Evolutionary conservation across 257 asterid species (phyloP).

Genomic region (Solanum peruvianum): DNA sequence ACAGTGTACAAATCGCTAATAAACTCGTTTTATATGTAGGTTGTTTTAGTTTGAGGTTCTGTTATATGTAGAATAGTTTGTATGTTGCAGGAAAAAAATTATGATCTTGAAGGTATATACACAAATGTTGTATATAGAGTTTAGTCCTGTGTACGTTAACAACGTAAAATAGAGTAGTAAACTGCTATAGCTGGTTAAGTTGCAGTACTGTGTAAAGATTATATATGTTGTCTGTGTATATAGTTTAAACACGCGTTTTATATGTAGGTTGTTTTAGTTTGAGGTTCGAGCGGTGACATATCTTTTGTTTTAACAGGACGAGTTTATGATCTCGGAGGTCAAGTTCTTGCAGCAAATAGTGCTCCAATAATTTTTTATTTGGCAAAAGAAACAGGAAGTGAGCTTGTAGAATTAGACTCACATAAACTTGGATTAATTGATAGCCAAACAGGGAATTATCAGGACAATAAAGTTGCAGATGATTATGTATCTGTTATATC

Average conservation of each 20-base stretch:
- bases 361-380: slow-evolving; percentile 66
- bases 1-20: neutral
- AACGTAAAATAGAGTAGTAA: neutral
- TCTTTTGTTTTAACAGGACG: slow-evolving; percentile 33
- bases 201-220: neutral
- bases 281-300: neutral
- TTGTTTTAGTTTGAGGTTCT: neutral
- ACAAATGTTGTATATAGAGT: neutral
- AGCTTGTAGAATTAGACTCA: slow-evolving; percentile 59
- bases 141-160: neutral
- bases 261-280: neutral
- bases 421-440: slow-evolving; percentile 67
- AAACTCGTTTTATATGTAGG: neutral
- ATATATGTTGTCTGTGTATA: neutral
- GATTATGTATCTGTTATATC: slow-evolving; percentile 71
- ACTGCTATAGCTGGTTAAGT: neutral
- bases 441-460: slow-evolving; percentile 51
- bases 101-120: neutral
- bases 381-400: slow-evolving; percentile 59
- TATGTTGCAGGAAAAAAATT: neutral
- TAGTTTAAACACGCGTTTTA: neutral
- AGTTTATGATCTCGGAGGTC: slow-evolving; percentile 81
- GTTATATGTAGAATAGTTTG: neutral
- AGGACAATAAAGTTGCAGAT: slow-evolving; percentile 63
- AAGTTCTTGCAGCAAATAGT: slow-evolving; percentile 81